Base-by-base conservation (phyloP, 768 basidiomycete species). In the Hortiboletus campestris region DNA sequence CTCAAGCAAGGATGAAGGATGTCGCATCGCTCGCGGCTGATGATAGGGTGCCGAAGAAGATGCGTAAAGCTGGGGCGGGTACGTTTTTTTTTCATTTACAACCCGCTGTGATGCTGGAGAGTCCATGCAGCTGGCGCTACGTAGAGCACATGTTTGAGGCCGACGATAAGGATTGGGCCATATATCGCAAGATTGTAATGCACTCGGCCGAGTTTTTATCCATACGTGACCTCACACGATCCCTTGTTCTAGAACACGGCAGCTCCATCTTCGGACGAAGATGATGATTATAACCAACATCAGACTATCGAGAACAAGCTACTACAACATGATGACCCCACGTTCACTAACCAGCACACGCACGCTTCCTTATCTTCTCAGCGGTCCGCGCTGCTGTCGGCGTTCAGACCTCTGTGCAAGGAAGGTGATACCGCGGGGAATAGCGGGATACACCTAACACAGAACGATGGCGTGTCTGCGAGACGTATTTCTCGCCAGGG, bases 141-240 rank as follows among this genome's bases (percentile, higher is more conserved):
- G 38, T 50, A 89, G 95, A 98, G 76, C 95, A 98, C 62, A 86
- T 78, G 75, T 99, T 98, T 66, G 94, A 96, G 4, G 87, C 86
- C 17, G 88, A 96, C 61, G 95, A 98, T 66, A 94, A 89, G 8
- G 96, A 98, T 67, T 98, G 96, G 95, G 88, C 88, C 0, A 94
- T 98, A 55, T 98, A 98, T 68, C 91, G 96, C 60, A 94, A 98
- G 74, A 94, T 99, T 56, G 95, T 95, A 67, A 65, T 22, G 28
- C 59, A 83, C 70, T 11, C 4, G 8, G 29, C 31, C 32, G 1
- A 28, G 9, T 14, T 35, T 42, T 9, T 19, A 29, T 40, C 16
- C 16, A 20, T 35, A 2, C 19, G 2, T 34, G 38, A 49, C 22
- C 36, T 51, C 40, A 51, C 50, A 51, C 2, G 41, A 6, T 43